Evolutionary conservation across 352 stramenopile genomes (phyloP).

Genomic region (Globisporangium radiosum): DNA sequence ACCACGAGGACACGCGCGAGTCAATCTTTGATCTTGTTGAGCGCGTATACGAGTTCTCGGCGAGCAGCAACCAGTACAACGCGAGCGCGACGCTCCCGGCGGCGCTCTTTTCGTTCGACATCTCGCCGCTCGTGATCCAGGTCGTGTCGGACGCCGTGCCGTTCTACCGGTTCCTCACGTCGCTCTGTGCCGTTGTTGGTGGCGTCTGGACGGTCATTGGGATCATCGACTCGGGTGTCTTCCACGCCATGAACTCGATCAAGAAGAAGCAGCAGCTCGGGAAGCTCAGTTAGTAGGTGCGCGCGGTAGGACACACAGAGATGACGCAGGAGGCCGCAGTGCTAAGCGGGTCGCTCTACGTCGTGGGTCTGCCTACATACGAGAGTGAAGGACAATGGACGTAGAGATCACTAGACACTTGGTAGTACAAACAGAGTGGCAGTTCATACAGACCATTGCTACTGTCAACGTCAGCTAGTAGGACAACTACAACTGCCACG

Average conservation of each 20-base stretch:
- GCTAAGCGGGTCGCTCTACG: no score
- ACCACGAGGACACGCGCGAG: constrained; percentile 47
- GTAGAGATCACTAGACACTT: neutral
- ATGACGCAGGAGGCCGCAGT: no score
- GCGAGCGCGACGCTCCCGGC: constrained; percentile 45
- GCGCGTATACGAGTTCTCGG: constrained; percentile 75
- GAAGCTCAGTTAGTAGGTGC: constrained; percentile 32
- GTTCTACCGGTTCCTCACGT: constrained; percentile 84
- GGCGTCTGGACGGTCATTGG: constrained; percentile 82
- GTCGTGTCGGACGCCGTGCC: constrained; percentile 59
- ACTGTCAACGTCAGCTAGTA: no score
- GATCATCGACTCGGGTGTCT: constrained; percentile 76
- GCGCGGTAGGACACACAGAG: no score
- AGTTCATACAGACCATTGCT: no score
- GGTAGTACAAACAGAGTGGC: neutral
- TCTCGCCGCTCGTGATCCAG: constrained; percentile 71
- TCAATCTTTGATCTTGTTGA: constrained; percentile 44
- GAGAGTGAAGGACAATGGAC: neutral
- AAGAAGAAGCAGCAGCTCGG: constrained; percentile 81
- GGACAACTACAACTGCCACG: no score
- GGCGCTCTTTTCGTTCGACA: constrained; percentile 76
- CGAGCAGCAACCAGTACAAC: constrained; percentile 73
- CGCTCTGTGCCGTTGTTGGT: constrained; percentile 75
- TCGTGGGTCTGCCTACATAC: neutral
- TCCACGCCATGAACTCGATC: constrained; percentile 78